These are phyloP conservation scores for Linnemannia exigua DNA, from an alignment of 192 early-diverging fungal species.

Conservation along the genomic window DNA sequence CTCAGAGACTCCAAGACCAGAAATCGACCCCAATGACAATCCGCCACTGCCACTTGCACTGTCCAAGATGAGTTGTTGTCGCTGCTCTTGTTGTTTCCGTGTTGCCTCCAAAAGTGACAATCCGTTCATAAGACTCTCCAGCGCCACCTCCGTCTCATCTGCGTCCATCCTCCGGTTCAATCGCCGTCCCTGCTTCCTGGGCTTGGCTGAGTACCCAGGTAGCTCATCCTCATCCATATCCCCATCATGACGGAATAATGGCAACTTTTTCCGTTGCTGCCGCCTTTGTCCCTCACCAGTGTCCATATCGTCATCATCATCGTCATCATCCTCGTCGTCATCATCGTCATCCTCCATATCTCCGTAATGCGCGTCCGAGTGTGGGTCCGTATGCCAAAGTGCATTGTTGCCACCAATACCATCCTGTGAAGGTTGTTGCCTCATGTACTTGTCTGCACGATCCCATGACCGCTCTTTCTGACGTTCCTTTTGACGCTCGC, in stretches of 20 bases:
- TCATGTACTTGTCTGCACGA: conserved; percentile 48
- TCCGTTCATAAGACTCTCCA: conserved; percentile 50
- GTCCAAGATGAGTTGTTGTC: not conserved
- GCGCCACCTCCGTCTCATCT: conserved; percentile 37
- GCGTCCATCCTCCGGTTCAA: conserved; percentile 30
- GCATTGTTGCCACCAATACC: not conserved
- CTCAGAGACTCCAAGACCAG: conserved; percentile 17
- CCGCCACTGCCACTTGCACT: not conserved
- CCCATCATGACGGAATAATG: not conserved
- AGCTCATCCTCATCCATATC: conserved; percentile 37
- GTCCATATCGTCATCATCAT: conserved; percentile 30
- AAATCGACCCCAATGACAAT: not conserved
- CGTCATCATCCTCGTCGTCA: conserved; percentile 37
- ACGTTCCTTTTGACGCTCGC: conserved; percentile 40
- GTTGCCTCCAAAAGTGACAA: conserved; percentile 43
- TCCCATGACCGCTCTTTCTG: conserved; percentile 52
- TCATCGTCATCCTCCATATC: conserved; percentile 54
- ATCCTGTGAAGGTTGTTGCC: conserved; percentile 9
- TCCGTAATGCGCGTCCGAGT: conserved; percentile 39
- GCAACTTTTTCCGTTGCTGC: not conserved
- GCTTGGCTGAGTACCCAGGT: not conserved
- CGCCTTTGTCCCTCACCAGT: conserved; percentile 14
- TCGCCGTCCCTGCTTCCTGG: not conserved
- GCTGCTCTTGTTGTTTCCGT: conserved; percentile 27
- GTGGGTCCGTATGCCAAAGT: conserved; percentile 28